Evolutionary conservation across 2,329 filamentous ascomycete genomes (phyloP), one percentile per base, ranked within the genome.

Genomic region (Botrytis deweyae): DNA sequence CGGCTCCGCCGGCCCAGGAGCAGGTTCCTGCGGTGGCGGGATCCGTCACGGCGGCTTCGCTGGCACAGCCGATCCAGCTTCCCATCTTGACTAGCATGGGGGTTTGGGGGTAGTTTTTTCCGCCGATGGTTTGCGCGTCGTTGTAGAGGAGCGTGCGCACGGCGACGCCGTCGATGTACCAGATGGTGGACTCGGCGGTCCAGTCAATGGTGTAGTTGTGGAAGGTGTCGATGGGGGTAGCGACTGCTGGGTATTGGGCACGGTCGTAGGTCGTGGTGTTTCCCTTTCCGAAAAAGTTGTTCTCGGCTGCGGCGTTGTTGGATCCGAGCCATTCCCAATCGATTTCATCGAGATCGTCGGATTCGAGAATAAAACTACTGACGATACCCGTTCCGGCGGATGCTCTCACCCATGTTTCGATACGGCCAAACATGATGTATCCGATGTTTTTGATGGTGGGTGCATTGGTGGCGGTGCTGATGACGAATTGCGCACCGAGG

Each of bases 121-220:
- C 88, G 14, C 84, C 83, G 65, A 87, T 70, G 64, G 86, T 81
- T 73, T 87, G 74, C 55, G 85, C 79, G 76, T 87, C 85, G 61
- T 78, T 80, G 77, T 83, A 86, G 68, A 82, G 82, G 40, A 87
- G 83, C 4, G 84, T 86, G 74, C 88, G 87, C 38, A 86, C 80
- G 38, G 82, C 78, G 8, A 76, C 77, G 74, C 84, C 85, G 78
- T 90, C 85, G 72, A 93, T 87, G 79, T 87, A 85, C 87, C 90
- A 93, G 74, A 85, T 83, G 74, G 91, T 83, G 49, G 83, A 80
- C 12, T 88, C 85, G 42, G 85, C 80, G 36, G 88, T 91, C 91
- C 91, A 93, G 83, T 92, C 88, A 70, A 93, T 80, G 14, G 87
- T 86, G 83, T 93, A 93, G 72, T 87, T 92, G 83, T 92, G 90